Percentiles rank a stretch among this genome's conserved stretches.
Conservation (phyloP, 2,329 filamentous ascomycete genomes). For the Trichoderma atroviride region DNA sequence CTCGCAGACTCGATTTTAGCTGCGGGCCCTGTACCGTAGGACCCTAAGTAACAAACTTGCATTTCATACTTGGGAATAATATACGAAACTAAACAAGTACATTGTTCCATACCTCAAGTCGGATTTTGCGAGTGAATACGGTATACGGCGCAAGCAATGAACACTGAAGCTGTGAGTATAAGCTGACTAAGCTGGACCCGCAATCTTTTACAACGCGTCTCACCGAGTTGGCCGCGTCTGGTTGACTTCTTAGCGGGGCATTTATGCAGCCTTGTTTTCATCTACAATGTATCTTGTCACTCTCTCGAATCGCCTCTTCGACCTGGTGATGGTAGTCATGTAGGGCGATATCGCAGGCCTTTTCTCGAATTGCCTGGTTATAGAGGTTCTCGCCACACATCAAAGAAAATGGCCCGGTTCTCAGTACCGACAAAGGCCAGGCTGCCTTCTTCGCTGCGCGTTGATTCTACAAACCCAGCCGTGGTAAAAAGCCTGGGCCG, state of each 20-base stretch:
- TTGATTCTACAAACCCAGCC: constrained; percentile 65
- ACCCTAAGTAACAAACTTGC: too few species aligned
- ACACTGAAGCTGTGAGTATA: background rate
- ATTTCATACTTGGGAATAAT: too few species aligned
- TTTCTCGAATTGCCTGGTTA: background rate
- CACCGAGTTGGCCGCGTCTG: constrained; percentile 11
- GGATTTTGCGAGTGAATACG: background rate
- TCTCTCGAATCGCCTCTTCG: background rate
- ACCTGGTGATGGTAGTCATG: background rate
- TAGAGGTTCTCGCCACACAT: background rate
- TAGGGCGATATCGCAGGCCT: constrained; percentile 21
- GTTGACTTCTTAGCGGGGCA: constrained; percentile 9
- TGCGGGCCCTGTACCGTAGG: too few species aligned
- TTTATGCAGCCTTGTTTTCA: background rate
- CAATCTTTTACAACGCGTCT: constrained; percentile 19
- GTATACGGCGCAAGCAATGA: background rate
- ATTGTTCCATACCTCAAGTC: too few species aligned
- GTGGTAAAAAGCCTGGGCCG: constrained; percentile 69
- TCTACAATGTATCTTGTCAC: background rate
- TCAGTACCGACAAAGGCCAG: constrained; percentile 72
- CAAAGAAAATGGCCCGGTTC: constrained; percentile 52
- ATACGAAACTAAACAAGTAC: too few species aligned
- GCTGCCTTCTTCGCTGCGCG: constrained; percentile 69
- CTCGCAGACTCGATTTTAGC: too few species aligned
- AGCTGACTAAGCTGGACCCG: constrained; percentile 6